Evolutionary conservation across 345 rosid species (phyloP), one percentile per base, ranked within the genome.

Genomic region (Gynandropsis gynandra): DNA sequence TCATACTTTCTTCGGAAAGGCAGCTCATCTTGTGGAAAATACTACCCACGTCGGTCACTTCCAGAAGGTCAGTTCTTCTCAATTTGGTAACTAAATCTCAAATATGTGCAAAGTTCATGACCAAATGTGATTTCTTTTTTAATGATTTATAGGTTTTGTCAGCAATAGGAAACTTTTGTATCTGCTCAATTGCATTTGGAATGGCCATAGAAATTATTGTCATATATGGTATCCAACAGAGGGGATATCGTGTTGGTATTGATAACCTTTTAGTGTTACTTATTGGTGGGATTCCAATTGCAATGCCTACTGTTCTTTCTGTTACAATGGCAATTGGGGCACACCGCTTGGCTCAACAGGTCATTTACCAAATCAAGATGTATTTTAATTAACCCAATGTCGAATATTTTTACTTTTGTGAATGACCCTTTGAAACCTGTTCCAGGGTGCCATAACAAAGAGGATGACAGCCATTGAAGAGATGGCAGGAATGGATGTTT

Each of bases 401-500:
- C 19, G 1, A 33, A 64, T 14, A 40, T 29, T 29, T 5, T 43
- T 16, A 17, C 8, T 43, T 11, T 31, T 13, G 37, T 1, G 51
- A 39, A 46, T 35, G 38, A 52, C 29, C 32, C n/a, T n/a, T 43
- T 58, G 4, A 4, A 18, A 43, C 48, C 36, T 0, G 8, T 42
- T 44, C 20, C 62, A 85, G 87, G 97, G 95, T 35, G 95, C 90
- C 50, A 85, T 85, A 57, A 89, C 94, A 38, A 89, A 85, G 73
- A 79, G 97, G 58, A 89, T 89, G 95, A 83, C 97, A 31, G 94
- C 97, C 11, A 89, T 89, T 38, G 97, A 85, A 70, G 97, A 89
- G 74, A 89, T 89, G 97, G 92, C 95, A 2, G 97, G 97, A 16
- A 88, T 88, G 97, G 97, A 88, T 79, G 95, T 88, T 62, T 65